phyloP scores from a whole-genome alignment of 83 land plant species.

The Thuja plicata region DNA sequence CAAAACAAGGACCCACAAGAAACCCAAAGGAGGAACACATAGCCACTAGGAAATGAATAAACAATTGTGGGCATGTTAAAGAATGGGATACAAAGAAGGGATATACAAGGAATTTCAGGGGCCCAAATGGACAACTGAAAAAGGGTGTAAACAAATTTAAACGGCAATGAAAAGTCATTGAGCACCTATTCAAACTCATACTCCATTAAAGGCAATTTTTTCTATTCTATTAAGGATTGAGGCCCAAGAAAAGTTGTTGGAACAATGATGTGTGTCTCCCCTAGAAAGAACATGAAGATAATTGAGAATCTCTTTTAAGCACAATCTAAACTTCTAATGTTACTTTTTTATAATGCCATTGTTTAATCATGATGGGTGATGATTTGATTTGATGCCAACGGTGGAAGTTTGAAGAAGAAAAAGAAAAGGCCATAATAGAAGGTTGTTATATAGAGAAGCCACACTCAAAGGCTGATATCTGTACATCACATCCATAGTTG shows the following conservation, averaged over 20 bases:
- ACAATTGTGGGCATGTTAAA: neutral
- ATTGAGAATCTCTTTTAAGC: neutral
- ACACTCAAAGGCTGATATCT: too few species aligned
- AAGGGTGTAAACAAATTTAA: neutral
- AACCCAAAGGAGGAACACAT: neutral
- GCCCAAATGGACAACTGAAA: neutral
- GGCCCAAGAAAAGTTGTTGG: neutral
- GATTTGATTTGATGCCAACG: neutral
- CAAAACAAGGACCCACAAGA: neutral
- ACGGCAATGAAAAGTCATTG: neutral
- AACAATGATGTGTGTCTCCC: conserved; percentile 1
- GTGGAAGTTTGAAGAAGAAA: neutral
- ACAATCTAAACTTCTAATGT: neutral
- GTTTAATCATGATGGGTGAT: neutral
- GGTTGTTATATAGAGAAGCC: neutral
- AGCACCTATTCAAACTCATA: neutral
- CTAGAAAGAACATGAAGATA: neutral
- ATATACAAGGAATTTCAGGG: neutral
- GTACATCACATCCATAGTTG: neutral
- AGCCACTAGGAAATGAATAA: neutral
- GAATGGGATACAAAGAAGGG: neutral
- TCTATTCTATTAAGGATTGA: conserved; percentile 4
- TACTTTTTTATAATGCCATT: neutral
- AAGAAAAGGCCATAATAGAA: neutral
- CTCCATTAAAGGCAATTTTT: neutral